Conservation (phyloP, 2,329 filamentous ascomycete species). For the Chrysoporthe deuterocubensis region DNA sequence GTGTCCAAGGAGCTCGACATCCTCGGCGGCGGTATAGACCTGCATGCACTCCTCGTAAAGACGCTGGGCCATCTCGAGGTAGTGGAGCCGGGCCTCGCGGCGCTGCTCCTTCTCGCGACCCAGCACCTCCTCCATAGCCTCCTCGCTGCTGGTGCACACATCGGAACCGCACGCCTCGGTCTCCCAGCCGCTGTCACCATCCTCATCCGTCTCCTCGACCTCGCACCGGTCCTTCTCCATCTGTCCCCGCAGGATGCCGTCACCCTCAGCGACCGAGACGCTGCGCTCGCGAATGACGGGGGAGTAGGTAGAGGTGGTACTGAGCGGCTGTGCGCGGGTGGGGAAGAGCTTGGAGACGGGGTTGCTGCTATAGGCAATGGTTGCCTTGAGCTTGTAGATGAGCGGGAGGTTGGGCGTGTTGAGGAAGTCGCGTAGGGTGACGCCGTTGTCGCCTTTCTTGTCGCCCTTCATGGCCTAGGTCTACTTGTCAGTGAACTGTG, state of each 20-base stretch:
- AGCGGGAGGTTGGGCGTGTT: constrained; percentile 10
- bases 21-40: background rate
- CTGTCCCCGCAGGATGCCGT: background rate
- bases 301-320: background rate
- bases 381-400: constrained; percentile 14
- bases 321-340: background rate
- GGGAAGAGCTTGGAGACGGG: too few relatives aligned
- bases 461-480: constrained; percentile 6
- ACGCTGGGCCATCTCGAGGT: constrained; percentile 2
- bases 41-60: background rate
- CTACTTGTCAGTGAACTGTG: background rate
- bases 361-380: constrained; percentile 16
- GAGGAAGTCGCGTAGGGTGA: constrained; percentile 8
- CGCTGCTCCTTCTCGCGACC: background rate
- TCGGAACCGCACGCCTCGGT: background rate
- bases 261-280: background rate
- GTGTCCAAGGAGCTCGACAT: constrained; percentile 4
- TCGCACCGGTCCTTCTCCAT: background rate
- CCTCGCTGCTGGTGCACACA: background rate
- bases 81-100: background rate
- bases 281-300: background rate
- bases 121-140: background rate
- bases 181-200: background rate
- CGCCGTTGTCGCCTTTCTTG: background rate
- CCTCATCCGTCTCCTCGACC: background rate